Base-by-base conservation (phyloP, 768 basidiomycete species). In the Ramaria sp. region DNA sequence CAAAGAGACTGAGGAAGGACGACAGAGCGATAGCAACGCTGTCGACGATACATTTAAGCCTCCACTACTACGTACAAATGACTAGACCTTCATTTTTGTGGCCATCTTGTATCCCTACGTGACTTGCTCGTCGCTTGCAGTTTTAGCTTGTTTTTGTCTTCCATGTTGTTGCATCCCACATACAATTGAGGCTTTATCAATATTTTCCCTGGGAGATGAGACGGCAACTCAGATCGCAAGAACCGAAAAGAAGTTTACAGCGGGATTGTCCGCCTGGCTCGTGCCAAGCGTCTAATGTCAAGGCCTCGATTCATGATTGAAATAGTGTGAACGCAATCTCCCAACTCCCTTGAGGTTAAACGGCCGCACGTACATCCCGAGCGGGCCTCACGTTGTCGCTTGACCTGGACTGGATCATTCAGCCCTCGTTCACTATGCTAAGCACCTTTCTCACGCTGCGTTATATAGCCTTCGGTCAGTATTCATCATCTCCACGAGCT, bases 401-500 rank as follows among this genome's bases (percentile, higher is more conserved):
- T 39, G 18, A 10, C 20, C 32, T 47, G 50, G 56, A 27, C 50
- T 53, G 50, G 48, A 20, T 47, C 51, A 25, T 47, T 59, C 49
- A 56, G 59, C 63, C 58, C 57, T 9, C n/a, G 27, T 55, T 71
- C 71, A 69, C 66, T 65, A 78, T 79, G 76, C 66, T 65, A 58
- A 71, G 66, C 60, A 58, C 70, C 56, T 68, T 85, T 60, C 69
- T 75, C 61, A 64, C 70, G 50, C 68, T 73, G 60, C 81, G 85
- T 50, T 85, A 78, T 66, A 55, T 78, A 56, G 70, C 81, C 56
- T 81, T 85, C 63, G 77, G 85, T 85, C 55, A 48, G 77, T 63
- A 34, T 28, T 25, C 41, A 15, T 50, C 20, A 36, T 43, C 56
- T 55, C 47, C 37, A 25, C 34, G 28, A 8, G 12, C 22, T n/a